Base-by-base conservation (phyloP, 495 filamentous ascomycete species). In the Daldinia concentrica region DNA sequence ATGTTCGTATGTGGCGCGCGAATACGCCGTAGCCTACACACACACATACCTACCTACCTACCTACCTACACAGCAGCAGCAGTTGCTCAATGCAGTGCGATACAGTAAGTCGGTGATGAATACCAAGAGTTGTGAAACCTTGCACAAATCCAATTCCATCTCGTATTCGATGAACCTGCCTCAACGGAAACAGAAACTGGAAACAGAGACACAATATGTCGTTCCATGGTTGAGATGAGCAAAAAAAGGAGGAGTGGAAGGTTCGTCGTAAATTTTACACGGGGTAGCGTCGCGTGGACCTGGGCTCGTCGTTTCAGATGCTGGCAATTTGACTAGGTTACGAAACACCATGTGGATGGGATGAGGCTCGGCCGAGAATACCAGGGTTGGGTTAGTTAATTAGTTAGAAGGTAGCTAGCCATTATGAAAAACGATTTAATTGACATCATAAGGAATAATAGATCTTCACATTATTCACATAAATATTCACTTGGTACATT, bases 321-420 rank as follows among this genome's bases (percentile, higher is more conserved):
- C 48, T 60, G 17, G 60, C 27, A 30, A 29, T 30, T 55, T 65
- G 45, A 68, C 69, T 55, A 19, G 69, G 69, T 64, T 72, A 26
- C 60, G 69, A 72, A 68, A 72, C 64, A 26, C 48, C 17, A 19
- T 24, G 43, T 17, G 26, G 26, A 27, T 17, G 37, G 19, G 12
- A 39, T 68, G 69, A 67, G 69, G 69, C 69, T 72, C 69, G 64
- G 69, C 12, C 43, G 19, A 36, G 5, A 45, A 15, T 22, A 56
- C 30, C 52, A 26, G 14, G 45, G 30, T 17, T 27, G 39, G 43
- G 4, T 39, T 26, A 34, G 34, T 22, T 48, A 56, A 1, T 39
- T 26, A 34, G 34, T 22, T 48, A 56, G n/a, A 24, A 11, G 36
- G 9, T 12, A 34, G 3, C 2, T 34, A 34, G 3, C 11, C 32